Percentiles rank a stretch among this genome's conserved stretches.
These are phyloP conservation scores for Clonostachys chloroleuca DNA, from an alignment of 2,329 filamentous ascomycete genomes.

Conservation along the genomic window DNA sequence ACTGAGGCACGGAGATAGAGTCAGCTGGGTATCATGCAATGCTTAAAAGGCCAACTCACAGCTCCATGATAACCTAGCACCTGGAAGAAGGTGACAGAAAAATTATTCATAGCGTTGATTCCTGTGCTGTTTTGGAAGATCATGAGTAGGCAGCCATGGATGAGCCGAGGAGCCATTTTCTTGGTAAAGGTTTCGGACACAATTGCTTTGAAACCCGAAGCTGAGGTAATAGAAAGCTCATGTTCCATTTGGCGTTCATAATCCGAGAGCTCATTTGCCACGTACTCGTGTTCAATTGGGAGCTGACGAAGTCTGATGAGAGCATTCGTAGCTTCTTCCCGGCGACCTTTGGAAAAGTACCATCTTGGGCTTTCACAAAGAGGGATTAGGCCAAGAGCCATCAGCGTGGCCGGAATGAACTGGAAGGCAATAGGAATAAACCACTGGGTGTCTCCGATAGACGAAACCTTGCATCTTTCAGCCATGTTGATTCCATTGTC, in stretches of 20 bases:
- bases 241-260: constrained; percentile 42
- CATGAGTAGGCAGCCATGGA: no score
- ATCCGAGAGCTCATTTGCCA: constrained; percentile 35
- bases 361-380: constrained; percentile 37
- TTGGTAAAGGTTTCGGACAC: no score
- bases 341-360: constrained; percentile 22
- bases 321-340: constrained; percentile 15
- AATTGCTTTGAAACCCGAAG: constrained; percentile 6
- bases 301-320: constrained; percentile 12
- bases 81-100: no score
- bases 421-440: constrained; percentile 35
- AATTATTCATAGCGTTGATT: constrained; percentile 8
- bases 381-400: constrained; percentile 11
- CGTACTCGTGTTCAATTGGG: constrained; percentile 12
- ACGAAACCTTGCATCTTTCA: no score
- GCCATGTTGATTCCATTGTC: no score
- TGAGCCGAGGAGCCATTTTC: no score
- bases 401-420: constrained; percentile 28
- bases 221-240: constrained; percentile 47
- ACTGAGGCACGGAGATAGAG: no score
- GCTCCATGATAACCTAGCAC: no score
- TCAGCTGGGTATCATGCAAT: no score
- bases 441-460: constrained; percentile 20
- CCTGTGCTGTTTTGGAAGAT: no score
- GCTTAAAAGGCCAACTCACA: no score